These are phyloP conservation scores for Trichothecium sympodiale DNA, from an alignment of 2,329 filamentous ascomycete species.

Conservation along the genomic window DNA sequence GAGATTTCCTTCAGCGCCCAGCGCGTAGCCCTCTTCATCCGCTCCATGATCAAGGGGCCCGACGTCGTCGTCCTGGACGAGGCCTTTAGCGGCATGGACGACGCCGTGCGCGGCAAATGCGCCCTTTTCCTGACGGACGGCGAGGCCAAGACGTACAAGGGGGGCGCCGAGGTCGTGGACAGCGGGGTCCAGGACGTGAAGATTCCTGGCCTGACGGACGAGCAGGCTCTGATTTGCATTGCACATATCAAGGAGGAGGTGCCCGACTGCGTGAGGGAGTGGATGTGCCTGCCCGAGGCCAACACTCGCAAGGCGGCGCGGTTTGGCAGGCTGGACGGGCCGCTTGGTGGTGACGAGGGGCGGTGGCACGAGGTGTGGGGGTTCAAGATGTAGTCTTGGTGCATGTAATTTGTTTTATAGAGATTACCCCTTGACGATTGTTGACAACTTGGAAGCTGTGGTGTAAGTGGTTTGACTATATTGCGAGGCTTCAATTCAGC, in stretches of 20 bases:
- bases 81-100: slow-evolving; percentile 78
- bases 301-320: slow-evolving; percentile 50
- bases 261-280: slow-evolving; percentile 70
- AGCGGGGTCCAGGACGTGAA: slow-evolving; percentile 31
- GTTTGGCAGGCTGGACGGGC: slow-evolving; percentile 52
- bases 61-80: slow-evolving; percentile 81
- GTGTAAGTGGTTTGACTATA: no score
- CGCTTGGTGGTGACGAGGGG: slow-evolving; percentile 42
- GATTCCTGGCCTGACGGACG: slow-evolving; percentile 50
- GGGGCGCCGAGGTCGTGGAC: slow-evolving; percentile 25
- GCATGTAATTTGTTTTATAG: no score
- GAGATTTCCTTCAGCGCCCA: slow-evolving; percentile 72
- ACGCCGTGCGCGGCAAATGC: slow-evolving; percentile 74
- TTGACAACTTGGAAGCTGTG: no score
- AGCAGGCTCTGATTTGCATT: slow-evolving; percentile 83
- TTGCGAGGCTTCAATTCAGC: no score
- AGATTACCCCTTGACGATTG: no score
- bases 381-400: slow-evolving; percentile 8
- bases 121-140: slow-evolving; percentile 65
- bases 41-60: slow-evolving; percentile 68
- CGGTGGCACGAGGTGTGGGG: slow-evolving; percentile 60
- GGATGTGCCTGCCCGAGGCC: slow-evolving; percentile 74
- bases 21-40: slow-evolving; percentile 73
- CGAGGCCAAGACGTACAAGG: slow-evolving; percentile 32
- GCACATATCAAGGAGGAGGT: slow-evolving; percentile 88